Base-by-base conservation (phyloP, 2,329 filamentous ascomycete species). In the Dactylonectria estremocensis region DNA sequence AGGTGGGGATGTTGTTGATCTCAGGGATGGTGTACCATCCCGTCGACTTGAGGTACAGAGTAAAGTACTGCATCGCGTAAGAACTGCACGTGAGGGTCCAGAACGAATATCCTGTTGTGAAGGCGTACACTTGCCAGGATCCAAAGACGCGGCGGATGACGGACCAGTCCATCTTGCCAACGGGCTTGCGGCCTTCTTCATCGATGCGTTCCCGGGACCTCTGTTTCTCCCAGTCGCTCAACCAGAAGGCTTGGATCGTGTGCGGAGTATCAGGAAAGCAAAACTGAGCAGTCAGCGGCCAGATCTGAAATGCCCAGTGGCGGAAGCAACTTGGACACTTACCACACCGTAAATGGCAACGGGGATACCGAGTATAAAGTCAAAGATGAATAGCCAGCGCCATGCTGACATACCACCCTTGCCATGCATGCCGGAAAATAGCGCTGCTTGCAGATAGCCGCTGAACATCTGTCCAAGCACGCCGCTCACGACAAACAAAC, bases 201-300 rank as follows among this genome's bases (percentile, higher is more conserved):
- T 92, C 87, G 76, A 95, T 95, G 69, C 92, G 87, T 52, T 91
- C 87, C 14, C 87, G 84, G 68, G 93, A 90, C 45, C 91, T 86
- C 63, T 88, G 84, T 24, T 87, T 86, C 78, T 95, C 92, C 69
- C 90, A 79, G 0, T 81, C 80, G 77, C 76, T 83, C 22, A 85
- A 74, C 54, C 81, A 86, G 63, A 81, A 83, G 0, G 83, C 83
- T 1, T 71, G 76, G 0, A 82, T 84, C 1, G 76, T 82, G 60
- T 83, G 76, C 0, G 84, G 83, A 0, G 82, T 84, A 61, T 85
- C 84, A 0, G 84, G 84, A 48, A 80, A 79, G 49, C 79, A 80
- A 61, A 82, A 71, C 74, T 72, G 28, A 22, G 5, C 1, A 3
- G 11, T 31, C 10, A 18, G 46, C 20, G 54, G 49, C 10, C 2